phyloP scores from a whole-genome alignment of 495 filamentous ascomycete species.

The Daldinia vernicosa region DNA sequence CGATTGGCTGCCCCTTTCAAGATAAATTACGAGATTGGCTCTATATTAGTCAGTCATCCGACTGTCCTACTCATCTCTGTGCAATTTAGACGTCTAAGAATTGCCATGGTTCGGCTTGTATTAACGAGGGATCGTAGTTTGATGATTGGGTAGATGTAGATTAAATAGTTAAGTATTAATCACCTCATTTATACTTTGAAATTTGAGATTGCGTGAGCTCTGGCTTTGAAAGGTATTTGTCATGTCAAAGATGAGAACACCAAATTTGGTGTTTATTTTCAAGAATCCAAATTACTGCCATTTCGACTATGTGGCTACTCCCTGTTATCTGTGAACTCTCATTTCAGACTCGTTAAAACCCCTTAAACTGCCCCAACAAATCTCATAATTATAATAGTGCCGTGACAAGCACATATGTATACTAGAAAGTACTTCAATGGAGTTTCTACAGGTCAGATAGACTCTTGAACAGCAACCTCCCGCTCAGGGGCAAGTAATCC shows the following conservation, averaged over 20 bases:
- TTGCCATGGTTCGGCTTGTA: background rate
- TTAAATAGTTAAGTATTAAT: background rate
- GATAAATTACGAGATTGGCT: background rate
- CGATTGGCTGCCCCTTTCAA: background rate
- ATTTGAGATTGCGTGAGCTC: too few species aligned
- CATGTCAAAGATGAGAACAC: background rate
- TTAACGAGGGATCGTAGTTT: background rate
- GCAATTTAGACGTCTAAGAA: background rate
- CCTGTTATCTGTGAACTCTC: background rate
- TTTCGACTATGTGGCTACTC: background rate
- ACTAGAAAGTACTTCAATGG: background rate
- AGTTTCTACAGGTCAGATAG: background rate
- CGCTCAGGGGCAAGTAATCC: background rate
- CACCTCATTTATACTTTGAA: too few species aligned
- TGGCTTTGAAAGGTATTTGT: background rate
- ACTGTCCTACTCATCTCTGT: background rate
- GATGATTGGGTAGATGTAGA: background rate
- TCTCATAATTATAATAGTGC: background rate
- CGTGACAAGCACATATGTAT: background rate
- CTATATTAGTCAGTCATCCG: background rate
- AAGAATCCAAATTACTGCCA: background rate
- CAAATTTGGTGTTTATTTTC: background rate
- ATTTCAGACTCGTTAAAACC: too few species aligned
- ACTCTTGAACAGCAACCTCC: background rate
- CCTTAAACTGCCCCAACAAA: too few species aligned